Conservation (phyloP, 106 monocot genomes). For the Cymbidium sinense region DNA sequence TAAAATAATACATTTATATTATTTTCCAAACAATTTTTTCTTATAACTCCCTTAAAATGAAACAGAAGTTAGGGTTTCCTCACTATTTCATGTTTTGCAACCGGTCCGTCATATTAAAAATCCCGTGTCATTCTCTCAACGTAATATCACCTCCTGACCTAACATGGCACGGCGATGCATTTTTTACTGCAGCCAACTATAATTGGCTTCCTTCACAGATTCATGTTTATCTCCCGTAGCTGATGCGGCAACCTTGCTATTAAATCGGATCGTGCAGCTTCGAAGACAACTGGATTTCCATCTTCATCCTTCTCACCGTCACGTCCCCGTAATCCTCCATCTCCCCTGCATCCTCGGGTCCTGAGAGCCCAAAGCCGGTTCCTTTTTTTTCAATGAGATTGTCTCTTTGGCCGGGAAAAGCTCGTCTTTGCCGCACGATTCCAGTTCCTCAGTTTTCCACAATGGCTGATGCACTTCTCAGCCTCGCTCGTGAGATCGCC, state of each 20-base stretch:
- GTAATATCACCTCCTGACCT: not conserved
- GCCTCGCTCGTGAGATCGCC: constrained; percentile 19
- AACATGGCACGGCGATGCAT: not conserved
- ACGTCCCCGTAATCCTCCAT: no score
- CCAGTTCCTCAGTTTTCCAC: not conserved
- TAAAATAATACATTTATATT: no score
- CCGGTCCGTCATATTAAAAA: no score
- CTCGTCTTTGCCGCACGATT: not conserved
- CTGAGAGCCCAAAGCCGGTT: not conserved
- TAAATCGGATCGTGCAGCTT: not conserved
- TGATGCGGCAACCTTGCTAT: not conserved
- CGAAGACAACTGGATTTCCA: not conserved
- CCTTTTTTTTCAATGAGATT: not conserved
- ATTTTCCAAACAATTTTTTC: no score
- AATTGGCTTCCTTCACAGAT: not conserved
- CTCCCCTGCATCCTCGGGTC: not conserved
- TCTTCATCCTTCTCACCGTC: not conserved
- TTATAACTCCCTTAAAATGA: no score
- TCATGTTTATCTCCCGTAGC: not conserved
- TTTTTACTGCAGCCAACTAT: not conserved
- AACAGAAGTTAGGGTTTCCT: no score
- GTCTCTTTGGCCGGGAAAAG: not conserved
- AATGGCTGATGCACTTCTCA: constrained; percentile 2
- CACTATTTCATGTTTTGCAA: no score
- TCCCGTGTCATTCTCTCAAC: not conserved